A percentile compares a stretch with the other conserved stretches of the same genome.
phyloP scores from a whole-genome alignment of 192 early-diverging fungal genomes.

The Jimgerdemannia flammicorona region DNA sequence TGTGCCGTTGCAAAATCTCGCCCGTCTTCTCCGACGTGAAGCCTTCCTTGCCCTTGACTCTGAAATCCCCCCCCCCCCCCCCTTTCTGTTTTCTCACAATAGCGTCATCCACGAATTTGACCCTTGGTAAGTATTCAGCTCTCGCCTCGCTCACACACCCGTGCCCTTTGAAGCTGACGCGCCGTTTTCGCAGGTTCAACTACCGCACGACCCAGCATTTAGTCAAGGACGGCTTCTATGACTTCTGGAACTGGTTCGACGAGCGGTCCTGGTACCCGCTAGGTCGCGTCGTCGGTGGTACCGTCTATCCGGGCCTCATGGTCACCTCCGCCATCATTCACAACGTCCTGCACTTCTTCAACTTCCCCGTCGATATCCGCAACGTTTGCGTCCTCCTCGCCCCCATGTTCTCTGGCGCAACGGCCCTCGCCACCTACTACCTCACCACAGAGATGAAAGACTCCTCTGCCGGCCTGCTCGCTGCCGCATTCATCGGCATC shows the following conservation, averaged over 20 bases:
- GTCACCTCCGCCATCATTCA: constrained; percentile 94
- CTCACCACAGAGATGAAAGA: constrained; percentile 92
- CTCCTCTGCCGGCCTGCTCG: constrained; percentile 88
- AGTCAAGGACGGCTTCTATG: constrained; percentile 91
- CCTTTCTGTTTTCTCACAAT: too few species aligned
- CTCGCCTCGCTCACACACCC: too few species aligned
- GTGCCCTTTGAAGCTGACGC: too few species aligned
- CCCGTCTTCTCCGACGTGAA: too few species aligned
- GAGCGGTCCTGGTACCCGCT: constrained; percentile 98
- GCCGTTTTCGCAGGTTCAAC: constrained; percentile 78
- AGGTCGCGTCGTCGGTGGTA: constrained; percentile 98
- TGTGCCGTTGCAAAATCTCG: too few species aligned
- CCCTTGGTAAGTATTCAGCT: constrained; percentile 63
- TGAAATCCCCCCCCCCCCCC: too few species aligned
- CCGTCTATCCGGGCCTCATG: constrained; percentile 99
- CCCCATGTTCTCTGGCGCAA: constrained; percentile 93
- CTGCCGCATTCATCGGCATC: constrained; percentile 97
- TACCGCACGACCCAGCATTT: constrained; percentile 93
- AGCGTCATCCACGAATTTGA: constrained; percentile 99
- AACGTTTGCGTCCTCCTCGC: constrained; percentile 98
- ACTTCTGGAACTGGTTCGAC: constrained; percentile 99
- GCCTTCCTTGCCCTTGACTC: too few species aligned
- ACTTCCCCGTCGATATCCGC: constrained; percentile 97
- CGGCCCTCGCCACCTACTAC: constrained; percentile 93
- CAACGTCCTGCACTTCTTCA: constrained; percentile 87